Conservation (phyloP, 2,329 filamentous ascomycete species). For the Colletotrichum sp. region DNA sequence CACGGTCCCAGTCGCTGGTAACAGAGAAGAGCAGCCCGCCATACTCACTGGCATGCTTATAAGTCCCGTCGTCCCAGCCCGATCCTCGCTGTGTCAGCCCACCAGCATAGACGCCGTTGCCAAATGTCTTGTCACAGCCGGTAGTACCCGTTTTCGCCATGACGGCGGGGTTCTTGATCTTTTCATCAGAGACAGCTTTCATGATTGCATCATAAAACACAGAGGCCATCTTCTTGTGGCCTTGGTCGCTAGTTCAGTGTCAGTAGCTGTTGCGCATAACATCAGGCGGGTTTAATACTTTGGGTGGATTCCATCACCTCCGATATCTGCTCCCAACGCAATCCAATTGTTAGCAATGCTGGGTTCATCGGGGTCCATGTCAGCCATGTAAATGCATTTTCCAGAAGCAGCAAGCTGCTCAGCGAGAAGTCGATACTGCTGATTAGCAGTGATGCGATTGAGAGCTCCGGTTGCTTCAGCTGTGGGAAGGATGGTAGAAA, state of each 20-base stretch:
- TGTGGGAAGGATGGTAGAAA: neutral
- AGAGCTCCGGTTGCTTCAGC: neutral
- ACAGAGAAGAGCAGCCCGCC: constrained; percentile 22
- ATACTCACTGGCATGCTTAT: constrained; percentile 26
- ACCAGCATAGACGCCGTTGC: constrained; percentile 24
- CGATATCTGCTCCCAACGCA: neutral
- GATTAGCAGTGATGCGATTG: neutral
- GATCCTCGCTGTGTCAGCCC: constrained; percentile 30
- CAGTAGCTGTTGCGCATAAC: fast-evolving
- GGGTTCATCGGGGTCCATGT: neutral
- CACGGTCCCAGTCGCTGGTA: constrained; percentile 23
- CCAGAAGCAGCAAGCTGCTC: neutral
- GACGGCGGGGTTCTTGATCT: neutral
- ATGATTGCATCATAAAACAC: constrained; percentile 28
- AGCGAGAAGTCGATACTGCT: neutral
- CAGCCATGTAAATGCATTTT: neutral
- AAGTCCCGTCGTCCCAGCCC: constrained; percentile 32
- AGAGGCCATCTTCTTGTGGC: constrained; percentile 13
- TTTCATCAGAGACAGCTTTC: neutral
- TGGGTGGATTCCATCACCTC: neutral
- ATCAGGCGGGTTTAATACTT: neutral
- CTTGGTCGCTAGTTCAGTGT: fast-evolving
- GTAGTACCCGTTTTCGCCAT: neutral
- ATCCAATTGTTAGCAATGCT: neutral
- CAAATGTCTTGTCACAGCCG: constrained; percentile 26